Evolutionary conservation across 2,329 filamentous ascomycete species (phyloP), one percentile per base, ranked within the genome.

Genomic region (Fragosphaeria purpurea): DNA sequence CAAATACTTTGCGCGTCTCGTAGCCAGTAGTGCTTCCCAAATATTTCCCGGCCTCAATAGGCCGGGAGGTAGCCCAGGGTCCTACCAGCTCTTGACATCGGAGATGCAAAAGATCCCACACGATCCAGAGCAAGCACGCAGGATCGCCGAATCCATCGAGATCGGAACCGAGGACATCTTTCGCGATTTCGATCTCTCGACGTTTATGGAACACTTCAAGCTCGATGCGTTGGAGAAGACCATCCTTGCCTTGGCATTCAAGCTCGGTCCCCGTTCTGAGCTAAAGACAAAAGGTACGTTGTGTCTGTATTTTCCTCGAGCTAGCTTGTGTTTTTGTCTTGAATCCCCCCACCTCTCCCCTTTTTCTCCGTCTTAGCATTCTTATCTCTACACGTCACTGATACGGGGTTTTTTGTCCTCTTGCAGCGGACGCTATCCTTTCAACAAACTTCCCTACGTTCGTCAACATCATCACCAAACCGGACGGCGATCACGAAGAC

Each of bases 151-250:
- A 65, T 86, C 90, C 22, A 85, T 98, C 63, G 90, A 96, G 67
- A 85, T 83, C 2, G 87, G 83, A 22, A 91, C 93, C 58, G 89
- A 93, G 60, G 91, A 98, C 60, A 80, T 95, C 54, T 96, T 95
- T 66, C 85, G 89, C 52, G 91, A 97, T 64, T 96, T 98, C 61
- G 91, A 98, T 64, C 77, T 98, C n/a, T 86, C 87, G 3, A 87
- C 86, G 2, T 97, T 98, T 64, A 83, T 97, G 75, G 86, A 95
- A 56, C 90, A 97, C 66, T 98, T 98, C 73, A 89, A 90, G 64
- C 76, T 96, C 49, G 90, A 96, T 69, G 82, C 88, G 8, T 68
- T 96, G 44, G 82, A 89, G 61, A 95, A 95, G 73, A 87, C 88
- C 41, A 79, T 94, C 55, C 76, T 98, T 56, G 88, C 88, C 46